Conservation (phyloP, 768 basidiomycete genomes). For the Tremella mesenterica region DNA sequence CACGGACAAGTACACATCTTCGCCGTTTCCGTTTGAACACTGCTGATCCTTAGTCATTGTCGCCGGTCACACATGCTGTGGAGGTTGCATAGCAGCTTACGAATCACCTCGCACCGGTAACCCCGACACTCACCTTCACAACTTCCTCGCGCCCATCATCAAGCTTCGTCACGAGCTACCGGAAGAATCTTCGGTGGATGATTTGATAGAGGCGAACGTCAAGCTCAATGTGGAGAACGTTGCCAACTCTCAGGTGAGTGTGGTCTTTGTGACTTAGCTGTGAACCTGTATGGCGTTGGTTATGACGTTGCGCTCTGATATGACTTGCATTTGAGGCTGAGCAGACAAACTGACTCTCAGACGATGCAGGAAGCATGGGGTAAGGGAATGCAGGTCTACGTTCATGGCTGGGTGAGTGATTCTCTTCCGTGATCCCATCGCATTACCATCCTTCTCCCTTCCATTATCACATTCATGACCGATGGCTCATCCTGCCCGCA, state of each 20-base stretch:
- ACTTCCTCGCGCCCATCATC: conserved; percentile 66
- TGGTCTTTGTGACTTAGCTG: neutral
- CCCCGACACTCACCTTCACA: conserved; percentile 51
- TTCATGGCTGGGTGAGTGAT: conserved; percentile 40
- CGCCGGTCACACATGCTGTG: conserved; percentile 76
- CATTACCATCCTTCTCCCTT: too few species aligned
- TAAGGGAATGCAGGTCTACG: conserved; percentile 28
- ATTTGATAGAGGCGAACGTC: conserved; percentile 40
- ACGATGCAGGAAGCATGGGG: conserved; percentile 40
- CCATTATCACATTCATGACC: too few species aligned
- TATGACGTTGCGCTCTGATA: neutral
- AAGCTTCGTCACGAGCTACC: conserved; percentile 47
- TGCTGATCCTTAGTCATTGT: conserved; percentile 55
- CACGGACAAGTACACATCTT: neutral
- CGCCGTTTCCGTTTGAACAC: neutral
- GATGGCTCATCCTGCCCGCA: too few species aligned
- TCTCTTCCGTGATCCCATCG: too few species aligned
- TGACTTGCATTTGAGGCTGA: neutral
- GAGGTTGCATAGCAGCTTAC: conserved; percentile 53
- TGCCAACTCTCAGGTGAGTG: conserved; percentile 35
- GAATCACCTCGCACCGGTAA: conserved; percentile 19
- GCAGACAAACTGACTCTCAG: neutral
- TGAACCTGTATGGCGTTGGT: neutral
- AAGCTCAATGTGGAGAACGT: conserved; percentile 42
- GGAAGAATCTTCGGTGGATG: conserved; percentile 27